A percentile compares a stretch with the other conserved stretches of the same genome.
Evolutionary conservation across 2,329 filamentous ascomycete genomes (phyloP).

Genomic region (Leptographium procerum): DNA sequence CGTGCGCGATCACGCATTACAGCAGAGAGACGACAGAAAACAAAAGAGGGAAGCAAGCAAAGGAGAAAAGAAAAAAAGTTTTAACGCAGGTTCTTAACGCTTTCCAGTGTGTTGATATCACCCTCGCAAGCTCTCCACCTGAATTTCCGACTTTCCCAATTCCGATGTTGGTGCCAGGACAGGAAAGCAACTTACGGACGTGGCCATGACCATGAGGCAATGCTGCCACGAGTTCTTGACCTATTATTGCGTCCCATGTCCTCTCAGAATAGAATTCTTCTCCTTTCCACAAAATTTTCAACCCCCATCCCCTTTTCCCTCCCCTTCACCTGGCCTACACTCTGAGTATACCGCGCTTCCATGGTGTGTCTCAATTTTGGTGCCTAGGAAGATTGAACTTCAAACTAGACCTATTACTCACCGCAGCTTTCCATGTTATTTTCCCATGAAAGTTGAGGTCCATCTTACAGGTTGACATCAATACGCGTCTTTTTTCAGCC

Average conservation of each 20-base stretch:
- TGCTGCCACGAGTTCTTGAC: too few relatives aligned
- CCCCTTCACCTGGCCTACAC: constrained; percentile 57
- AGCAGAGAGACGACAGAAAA: constrained; percentile 3
- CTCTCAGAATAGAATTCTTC: not conserved
- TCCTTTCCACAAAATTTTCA: not conserved
- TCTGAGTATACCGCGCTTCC: constrained; percentile 61
- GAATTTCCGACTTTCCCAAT: not conserved
- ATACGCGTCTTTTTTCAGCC: not conserved
- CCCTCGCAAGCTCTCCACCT: not conserved
- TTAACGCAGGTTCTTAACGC: not conserved
- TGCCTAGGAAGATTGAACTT: constrained; percentile 59
- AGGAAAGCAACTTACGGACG: not conserved
- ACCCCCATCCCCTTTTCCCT: not conserved
- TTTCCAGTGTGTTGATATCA: not conserved
- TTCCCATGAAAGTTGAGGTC: constrained; percentile 53
- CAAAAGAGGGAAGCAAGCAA: constrained; percentile 3
- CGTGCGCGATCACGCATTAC: not conserved
- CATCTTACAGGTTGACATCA: constrained; percentile 56
- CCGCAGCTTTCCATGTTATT: constrained; percentile 41
- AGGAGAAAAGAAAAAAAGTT: constrained; percentile 9
- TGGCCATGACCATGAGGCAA: too few relatives aligned
- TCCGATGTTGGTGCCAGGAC: not conserved
- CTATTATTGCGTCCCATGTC: not conserved
- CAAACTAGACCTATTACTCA: constrained; percentile 55
- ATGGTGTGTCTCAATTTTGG: constrained; percentile 78